phyloP scores from a whole-genome alignment of 257 asterid species.

The Marsdenia floribunda region DNA sequence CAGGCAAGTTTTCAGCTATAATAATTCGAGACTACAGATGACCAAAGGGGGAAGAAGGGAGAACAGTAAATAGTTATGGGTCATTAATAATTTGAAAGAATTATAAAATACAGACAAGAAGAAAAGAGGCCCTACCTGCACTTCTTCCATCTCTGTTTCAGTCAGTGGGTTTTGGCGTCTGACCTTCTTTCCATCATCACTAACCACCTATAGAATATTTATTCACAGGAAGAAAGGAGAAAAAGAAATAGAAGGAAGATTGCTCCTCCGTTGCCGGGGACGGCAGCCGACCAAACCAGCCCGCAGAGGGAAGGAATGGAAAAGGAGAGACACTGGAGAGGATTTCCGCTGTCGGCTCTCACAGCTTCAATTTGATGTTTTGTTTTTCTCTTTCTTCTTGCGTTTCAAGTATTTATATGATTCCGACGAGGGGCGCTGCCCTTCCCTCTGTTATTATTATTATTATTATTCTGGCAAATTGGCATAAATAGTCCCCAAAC shows the following conservation, averaged over 20 bases:
- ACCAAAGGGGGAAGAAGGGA: neutral
- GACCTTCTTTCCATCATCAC: constrained; percentile 83
- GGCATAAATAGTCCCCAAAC: no score
- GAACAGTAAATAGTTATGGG: neutral
- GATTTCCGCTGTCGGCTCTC: constrained; percentile 2
- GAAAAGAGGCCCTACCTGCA: constrained; percentile 51
- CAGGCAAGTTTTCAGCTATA: constrained; percentile 84
- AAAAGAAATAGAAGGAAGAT: neutral
- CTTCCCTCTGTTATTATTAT: no score
- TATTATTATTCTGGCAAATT: no score
- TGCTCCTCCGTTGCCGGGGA: neutral
- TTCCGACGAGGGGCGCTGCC: no score
- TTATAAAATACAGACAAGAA: constrained; percentile 4
- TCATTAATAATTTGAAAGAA: neutral
- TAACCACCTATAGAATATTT: constrained; percentile 45
- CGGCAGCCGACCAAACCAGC: neutral
- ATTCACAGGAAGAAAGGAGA: neutral
- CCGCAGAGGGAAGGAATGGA: neutral
- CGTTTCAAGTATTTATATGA: neutral
- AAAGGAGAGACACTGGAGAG: constrained; percentile 2
- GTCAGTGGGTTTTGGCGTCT: constrained; percentile 61
- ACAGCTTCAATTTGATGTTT: neutral
- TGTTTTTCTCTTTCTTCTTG: neutral
- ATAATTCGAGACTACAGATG: constrained; percentile 64
- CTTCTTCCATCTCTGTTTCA: constrained; percentile 74